phyloP scores from a whole-genome alignment of 2,329 filamentous ascomycete genomes.

The Xylariaceae sp. region DNA sequence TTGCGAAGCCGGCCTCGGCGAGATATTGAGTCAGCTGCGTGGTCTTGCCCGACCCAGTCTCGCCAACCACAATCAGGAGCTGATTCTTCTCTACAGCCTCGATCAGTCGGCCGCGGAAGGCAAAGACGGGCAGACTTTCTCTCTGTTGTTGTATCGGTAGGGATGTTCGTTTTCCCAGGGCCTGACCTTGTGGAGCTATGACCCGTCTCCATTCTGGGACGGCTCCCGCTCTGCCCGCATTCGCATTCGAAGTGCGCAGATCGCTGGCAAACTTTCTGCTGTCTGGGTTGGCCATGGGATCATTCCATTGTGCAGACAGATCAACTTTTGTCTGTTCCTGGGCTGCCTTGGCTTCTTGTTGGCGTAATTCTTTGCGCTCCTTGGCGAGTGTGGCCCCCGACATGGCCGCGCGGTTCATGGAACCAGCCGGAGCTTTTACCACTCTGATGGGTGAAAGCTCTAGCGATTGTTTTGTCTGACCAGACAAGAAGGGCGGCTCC shows the following conservation, averaged over 20 bases:
- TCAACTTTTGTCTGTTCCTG: slow-evolving; percentile 76
- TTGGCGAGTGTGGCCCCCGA: slow-evolving; percentile 81
- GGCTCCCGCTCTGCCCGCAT: slow-evolving; percentile 53
- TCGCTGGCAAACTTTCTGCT: slow-evolving; percentile 86
- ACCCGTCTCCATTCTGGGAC: slow-evolving; percentile 91
- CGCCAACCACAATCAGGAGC: slow-evolving; percentile 89
- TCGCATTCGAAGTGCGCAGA: slow-evolving; percentile 58
- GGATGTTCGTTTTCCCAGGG: slow-evolving; percentile 76
- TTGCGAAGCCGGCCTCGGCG: slow-evolving; percentile 83
- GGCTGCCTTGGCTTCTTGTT: slow-evolving; percentile 74
- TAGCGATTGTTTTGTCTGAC: slow-evolving; percentile 92
- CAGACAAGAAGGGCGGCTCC: slow-evolving; percentile 89
- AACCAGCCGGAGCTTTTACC: slow-evolving; percentile 96
- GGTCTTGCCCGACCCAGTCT: slow-evolving; percentile 95
- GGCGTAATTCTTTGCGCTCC: slow-evolving; percentile 79
- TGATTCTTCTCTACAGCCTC: slow-evolving; percentile 84
- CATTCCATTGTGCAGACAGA: slow-evolving; percentile 86
- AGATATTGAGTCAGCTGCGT: slow-evolving; percentile 94
- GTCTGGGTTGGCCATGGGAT: slow-evolving; percentile 85
- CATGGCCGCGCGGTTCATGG: slow-evolving; percentile 93
- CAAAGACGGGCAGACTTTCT: slow-evolving; percentile 80
- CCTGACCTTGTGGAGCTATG: slow-evolving; percentile 69
- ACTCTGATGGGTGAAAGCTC: slow-evolving; percentile 94
- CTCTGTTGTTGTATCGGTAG: slow-evolving; percentile 94
- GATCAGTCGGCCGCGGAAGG: slow-evolving; percentile 80